Percentiles rank a stretch among this genome's conserved stretches.
phyloP scores from a whole-genome alignment of 169 alveolate species.

The Cryptosporidium ryanae region DNA sequence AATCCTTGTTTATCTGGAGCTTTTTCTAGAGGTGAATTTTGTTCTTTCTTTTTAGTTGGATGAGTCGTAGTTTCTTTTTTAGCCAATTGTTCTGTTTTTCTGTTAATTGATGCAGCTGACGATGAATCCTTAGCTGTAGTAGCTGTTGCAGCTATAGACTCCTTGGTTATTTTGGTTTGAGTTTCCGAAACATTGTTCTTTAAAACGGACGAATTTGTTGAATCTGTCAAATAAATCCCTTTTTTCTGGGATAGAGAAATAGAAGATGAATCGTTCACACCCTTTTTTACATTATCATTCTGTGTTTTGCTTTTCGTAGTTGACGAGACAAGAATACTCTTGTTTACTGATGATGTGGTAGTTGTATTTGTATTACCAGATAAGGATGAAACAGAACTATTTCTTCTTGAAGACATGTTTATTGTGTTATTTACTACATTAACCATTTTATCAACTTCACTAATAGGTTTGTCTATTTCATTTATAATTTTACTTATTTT shows the following conservation, averaged over 20 bases:
- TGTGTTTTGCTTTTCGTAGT: background rate
- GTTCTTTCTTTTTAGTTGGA: background rate
- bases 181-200: too few species aligned
- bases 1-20: background rate
- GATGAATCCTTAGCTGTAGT: background rate
- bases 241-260: too few species aligned
- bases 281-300: too few species aligned
- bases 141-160: too few species aligned
- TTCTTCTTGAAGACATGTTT: background rate
- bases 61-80: background rate
- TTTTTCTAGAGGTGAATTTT: background rate
- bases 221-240: too few species aligned
- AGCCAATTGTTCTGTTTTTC: background rate
- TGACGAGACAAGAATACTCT: background rate
- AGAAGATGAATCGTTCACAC: too few species aligned
- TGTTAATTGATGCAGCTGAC: background rate
- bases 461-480: constrained; percentile 47
- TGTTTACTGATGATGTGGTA: background rate
- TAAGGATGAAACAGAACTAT: constrained; percentile 1
- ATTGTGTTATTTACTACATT: constrained; percentile 17
- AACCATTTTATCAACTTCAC: constrained; percentile 32
- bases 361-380: background rate
- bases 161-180: too few species aligned
- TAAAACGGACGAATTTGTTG: too few species aligned
- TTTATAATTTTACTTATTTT: constrained; percentile 30